Conservation (phyloP, 2,329 filamentous ascomycete species). For the Botrytis elliptica region DNA sequence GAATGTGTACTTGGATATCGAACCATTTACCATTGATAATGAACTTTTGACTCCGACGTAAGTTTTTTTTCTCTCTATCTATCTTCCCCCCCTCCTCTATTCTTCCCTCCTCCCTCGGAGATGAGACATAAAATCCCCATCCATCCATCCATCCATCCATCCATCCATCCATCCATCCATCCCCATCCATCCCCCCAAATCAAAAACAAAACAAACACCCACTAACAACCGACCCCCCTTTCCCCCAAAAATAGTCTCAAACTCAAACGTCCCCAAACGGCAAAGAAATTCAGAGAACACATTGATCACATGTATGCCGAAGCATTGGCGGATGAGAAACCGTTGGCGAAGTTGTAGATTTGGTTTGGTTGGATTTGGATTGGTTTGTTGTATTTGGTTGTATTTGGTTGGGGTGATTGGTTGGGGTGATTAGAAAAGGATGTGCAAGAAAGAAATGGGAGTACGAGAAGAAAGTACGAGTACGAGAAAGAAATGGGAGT, state of each 20-base stretch:
- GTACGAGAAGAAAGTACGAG: too few species aligned
- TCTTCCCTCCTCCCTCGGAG: too few species aligned
- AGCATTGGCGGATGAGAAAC: constrained; percentile 37
- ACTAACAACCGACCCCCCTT: constrained; percentile 27
- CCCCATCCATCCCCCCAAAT: too few species aligned
- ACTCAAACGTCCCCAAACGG: constrained; percentile 67
- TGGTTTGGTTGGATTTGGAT: too few species aligned
- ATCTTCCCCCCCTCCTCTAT: too few species aligned
- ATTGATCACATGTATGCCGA: constrained; percentile 40
- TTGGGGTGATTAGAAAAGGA: too few species aligned
- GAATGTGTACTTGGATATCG: constrained; percentile 71
- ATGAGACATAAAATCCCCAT: too few species aligned
- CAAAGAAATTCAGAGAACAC: constrained; percentile 47
- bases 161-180: too few species aligned
- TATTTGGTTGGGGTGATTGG: too few species aligned
- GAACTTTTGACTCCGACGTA: constrained; percentile 85
- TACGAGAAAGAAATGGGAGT: not conserved
- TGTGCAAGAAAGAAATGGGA: too few species aligned
- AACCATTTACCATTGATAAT: constrained; percentile 93
- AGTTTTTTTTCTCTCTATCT: constrained; percentile 41
- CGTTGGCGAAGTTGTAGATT: constrained; percentile 47
- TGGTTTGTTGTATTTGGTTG: too few species aligned
- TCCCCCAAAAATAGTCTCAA: constrained; percentile 53
- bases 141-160: too few species aligned
- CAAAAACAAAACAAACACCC: not conserved